Evolutionary conservation across 768 basidiomycete genomes (phyloP).

Genomic region (Panaeolus papilionaceus): DNA sequence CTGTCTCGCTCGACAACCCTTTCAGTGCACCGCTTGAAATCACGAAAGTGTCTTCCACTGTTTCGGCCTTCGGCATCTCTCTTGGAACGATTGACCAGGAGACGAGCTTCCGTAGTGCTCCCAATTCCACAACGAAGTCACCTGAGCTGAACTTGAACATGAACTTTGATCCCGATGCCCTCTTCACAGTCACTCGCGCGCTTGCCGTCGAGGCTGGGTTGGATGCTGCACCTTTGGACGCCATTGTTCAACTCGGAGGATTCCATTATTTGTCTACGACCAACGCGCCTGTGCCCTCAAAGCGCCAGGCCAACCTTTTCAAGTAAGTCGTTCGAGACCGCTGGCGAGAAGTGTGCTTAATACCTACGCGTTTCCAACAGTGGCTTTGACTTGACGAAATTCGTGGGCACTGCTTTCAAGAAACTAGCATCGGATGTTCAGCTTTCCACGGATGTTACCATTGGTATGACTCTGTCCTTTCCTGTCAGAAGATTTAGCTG

Average conservation of each 20-base stretch:
- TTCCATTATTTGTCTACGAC: conserved; percentile 59
- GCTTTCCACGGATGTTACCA: conserved; percentile 58
- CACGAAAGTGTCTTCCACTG: conserved; percentile 63
- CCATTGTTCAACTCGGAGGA: conserved; percentile 71
- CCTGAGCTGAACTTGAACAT: conserved; percentile 65
- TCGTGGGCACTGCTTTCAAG: conserved; percentile 71
- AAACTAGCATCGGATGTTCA: conserved; percentile 66
- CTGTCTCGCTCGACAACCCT: conserved; percentile 67
- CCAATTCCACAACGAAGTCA: conserved; percentile 61
- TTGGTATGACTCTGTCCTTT: conserved; percentile 45
- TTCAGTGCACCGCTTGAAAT: conserved; percentile 67
- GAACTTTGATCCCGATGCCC: conserved; percentile 70
- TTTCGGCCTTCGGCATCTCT: conserved; percentile 63
- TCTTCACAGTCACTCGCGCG: conserved; percentile 75
- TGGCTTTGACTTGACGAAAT: conserved; percentile 67
- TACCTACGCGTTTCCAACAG: conserved; percentile 34
- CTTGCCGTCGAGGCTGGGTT: conserved; percentile 70
- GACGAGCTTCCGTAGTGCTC: conserved; percentile 55
- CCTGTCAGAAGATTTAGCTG: background rate
- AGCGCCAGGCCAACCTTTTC: conserved; percentile 56
- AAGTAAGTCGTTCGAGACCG: conserved; percentile 41
- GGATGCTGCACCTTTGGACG: conserved; percentile 65
- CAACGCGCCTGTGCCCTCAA: conserved; percentile 31
- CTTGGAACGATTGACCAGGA: conserved; percentile 65
- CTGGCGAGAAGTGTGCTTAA: background rate